Percentiles rank a stretch among this genome's conserved stretches.
phyloP scores from a whole-genome alignment of 257 asterid species.

The Orobanche coerulescens region DNA sequence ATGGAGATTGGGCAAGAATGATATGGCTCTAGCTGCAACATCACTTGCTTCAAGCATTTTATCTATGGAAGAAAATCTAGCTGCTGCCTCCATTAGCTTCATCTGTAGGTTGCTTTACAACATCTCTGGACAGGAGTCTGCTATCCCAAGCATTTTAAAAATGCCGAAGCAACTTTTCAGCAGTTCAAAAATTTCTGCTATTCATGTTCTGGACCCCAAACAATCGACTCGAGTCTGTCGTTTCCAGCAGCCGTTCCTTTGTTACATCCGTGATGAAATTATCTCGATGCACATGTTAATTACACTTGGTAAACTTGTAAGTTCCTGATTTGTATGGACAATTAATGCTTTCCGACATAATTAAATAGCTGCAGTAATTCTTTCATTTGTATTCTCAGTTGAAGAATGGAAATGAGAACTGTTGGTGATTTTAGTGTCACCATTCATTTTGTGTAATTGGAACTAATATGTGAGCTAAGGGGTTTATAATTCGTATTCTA shows the following conservation, averaged over 20 bases:
- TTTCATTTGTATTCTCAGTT: conserved; percentile 43
- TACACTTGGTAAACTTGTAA: conserved; percentile 74
- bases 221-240: conserved; percentile 60
- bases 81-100: conserved; percentile 56
- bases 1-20: conserved; percentile 74
- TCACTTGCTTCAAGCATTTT: conserved; percentile 55
- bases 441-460: no score
- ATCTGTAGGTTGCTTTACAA: conserved; percentile 64
- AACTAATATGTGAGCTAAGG: no score
- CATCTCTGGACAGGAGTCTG: conserved; percentile 73
- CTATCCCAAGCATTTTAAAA: conserved; percentile 58
- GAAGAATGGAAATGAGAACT: conserved; percentile 44
- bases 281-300: conserved; percentile 59
- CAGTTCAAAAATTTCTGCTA: conserved; percentile 68
- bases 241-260: conserved; percentile 60
- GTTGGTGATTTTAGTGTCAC: no score
- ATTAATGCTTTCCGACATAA: conserved; percentile 3
- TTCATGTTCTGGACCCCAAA: conserved; percentile 65
- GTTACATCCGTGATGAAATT: conserved; percentile 49
- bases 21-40: conserved; percentile 57
- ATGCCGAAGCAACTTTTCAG: conserved; percentile 66
- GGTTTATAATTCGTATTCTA: no score
- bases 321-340: conserved; percentile 24
- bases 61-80: conserved; percentile 58
- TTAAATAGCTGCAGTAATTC: conserved; percentile 8